Evolutionary conservation across 805 yeast species (phyloP).

Genomic region (Yamadazyma olivae): DNA sequence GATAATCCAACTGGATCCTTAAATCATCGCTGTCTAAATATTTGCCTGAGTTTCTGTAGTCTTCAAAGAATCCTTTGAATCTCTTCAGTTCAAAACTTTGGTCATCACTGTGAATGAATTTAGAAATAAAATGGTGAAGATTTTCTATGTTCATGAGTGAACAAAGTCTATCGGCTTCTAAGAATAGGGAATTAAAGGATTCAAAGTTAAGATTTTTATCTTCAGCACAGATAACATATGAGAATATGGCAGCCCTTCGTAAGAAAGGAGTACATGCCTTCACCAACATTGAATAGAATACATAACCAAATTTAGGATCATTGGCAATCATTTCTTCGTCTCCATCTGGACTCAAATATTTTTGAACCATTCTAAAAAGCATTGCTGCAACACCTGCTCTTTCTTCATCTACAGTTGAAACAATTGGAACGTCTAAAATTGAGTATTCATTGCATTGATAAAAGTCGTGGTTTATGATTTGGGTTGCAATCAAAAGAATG

Average conservation of each 20-base stretch:
- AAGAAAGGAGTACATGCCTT: constrained; percentile 62
- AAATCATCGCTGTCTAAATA: constrained; percentile 1
- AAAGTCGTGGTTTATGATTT: constrained; percentile 25
- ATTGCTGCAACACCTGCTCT: constrained; percentile 17
- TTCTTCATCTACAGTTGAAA: constrained; percentile 19
- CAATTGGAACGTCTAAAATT: constrained; percentile 36
- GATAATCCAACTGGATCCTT: constrained; percentile 46
- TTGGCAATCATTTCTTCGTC: constrained; percentile 15
- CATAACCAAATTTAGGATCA: constrained; percentile 28
- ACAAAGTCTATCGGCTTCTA: constrained; percentile 57
- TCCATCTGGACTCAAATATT: constrained; percentile 1
- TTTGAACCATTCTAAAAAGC: constrained; percentile 21
- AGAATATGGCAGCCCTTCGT: constrained; percentile 57
- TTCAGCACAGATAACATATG: constrained; percentile 52
- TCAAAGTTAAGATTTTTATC: constrained; percentile 21
- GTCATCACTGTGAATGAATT: constrained; percentile 13
- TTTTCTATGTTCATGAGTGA: constrained; percentile 46
- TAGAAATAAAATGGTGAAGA: constrained; percentile 20
- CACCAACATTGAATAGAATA: constrained; percentile 52
- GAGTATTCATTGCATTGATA: constrained; percentile 21
- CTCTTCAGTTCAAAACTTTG: constrained; percentile 22
- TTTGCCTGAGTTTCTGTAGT: constrained; percentile 1
- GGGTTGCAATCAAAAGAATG: constrained; percentile 19
- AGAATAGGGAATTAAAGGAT: constrained; percentile 19
- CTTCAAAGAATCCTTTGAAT: constrained; percentile 20